These are phyloP conservation scores for Amanita fuliginea DNA, from an alignment of 768 basidiomycete genomes.

Conservation along the genomic window DNA sequence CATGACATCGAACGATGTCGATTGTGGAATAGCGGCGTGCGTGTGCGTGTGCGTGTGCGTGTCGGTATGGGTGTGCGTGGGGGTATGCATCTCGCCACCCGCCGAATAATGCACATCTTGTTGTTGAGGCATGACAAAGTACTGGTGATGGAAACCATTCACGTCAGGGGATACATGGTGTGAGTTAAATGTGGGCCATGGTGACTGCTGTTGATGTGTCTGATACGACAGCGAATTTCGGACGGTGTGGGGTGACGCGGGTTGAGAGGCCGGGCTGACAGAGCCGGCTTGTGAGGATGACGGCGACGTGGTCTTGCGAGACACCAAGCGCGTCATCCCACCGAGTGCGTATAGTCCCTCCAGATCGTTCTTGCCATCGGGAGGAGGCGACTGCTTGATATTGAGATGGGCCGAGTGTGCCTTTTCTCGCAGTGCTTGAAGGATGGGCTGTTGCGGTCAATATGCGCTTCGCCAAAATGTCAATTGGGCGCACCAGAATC, in stretches of 20 bases:
- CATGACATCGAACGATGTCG: constrained; percentile 9
- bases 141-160: constrained; percentile 7
- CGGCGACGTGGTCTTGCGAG: constrained; percentile 36
- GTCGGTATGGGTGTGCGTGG: not conserved
- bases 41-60: not conserved
- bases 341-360: constrained; percentile 53
- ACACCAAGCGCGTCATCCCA: constrained; percentile 52
- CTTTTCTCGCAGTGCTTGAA: constrained; percentile 43
- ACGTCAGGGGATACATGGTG: not conserved
- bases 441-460: constrained; percentile 36
- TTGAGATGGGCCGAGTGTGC: constrained; percentile 32
- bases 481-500: constrained; percentile 38
- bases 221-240: constrained; percentile 8
- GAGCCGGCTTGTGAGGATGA: constrained; percentile 32
- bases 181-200: constrained; percentile 6
- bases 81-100: constrained; percentile 7
- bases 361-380: constrained; percentile 42
- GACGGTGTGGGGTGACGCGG: constrained; percentile 26
- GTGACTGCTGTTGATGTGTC: constrained; percentile 5
- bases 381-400: constrained; percentile 13
- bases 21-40: not conserved
- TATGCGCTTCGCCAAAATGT: not conserved
- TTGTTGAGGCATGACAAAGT: constrained; percentile 1
- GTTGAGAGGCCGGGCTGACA: constrained; percentile 32
- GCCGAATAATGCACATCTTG: constrained; percentile 4